Evolutionary conservation across 2,329 filamentous ascomycete genomes (phyloP), one percentile per base, ranked within the genome.

Genomic region (Lojkania enalia): DNA sequence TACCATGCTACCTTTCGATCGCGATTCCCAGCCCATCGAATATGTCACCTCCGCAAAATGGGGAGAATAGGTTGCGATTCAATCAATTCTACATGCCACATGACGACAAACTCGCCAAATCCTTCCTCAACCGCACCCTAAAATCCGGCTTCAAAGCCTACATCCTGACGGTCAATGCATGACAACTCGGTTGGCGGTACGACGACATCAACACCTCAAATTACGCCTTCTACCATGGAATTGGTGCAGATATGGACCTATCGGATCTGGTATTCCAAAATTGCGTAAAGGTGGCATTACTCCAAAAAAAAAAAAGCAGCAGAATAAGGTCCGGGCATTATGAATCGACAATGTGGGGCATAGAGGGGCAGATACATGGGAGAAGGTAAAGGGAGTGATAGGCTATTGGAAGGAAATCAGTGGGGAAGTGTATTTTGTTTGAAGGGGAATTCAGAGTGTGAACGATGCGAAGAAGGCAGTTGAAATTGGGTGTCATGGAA

Each of bases 381-480:
- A 79, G 33, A 85, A 86, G 61, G 73, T 88, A 1, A 70, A 75
- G 3, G 88, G 85, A 84, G 60, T 88, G 35, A 80, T 82, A 47
- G 71, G 79, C 57, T 72, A 77, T 16, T 80, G 83, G 72, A 76
- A 73, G 63, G 69, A 73, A 45, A 77, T 81, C 21, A 75, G 68
- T 1, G 77, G 77, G 0, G 74, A 82, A 5, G 76, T 77, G 71
- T 83, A 58, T 54, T 88, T 73, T 71, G 84, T 52, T 37, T 65
- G 89, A 19, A 90, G 89, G 66, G 86, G 86, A 0, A 80, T 90
- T n/a, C 84, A 88, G 70, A 81, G 78, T 12, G 78, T 81, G 0
- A 72, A 74, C 30, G 86, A 90, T 64, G 85, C 85, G 12, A 71
- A 75, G 40, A 75, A 73, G 53, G 82, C 82, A 2, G 75, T 83